Base-by-base conservation (phyloP, 2,329 filamentous ascomycete species). In the Cladosporium oxysporum region DNA sequence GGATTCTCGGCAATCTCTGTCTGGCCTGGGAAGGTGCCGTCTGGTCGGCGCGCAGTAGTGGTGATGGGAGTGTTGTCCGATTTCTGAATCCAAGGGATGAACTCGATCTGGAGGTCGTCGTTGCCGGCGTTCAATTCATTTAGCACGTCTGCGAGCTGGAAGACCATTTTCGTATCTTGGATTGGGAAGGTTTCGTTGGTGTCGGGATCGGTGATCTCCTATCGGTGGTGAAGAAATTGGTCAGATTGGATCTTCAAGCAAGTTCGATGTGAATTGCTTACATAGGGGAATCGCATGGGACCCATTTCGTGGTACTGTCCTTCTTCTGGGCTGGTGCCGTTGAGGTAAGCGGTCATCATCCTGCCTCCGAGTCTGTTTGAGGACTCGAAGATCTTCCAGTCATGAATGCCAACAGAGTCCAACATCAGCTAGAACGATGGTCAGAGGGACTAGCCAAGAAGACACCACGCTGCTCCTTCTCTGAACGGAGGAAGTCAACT, bases 331-430 rank as follows among this genome's bases (percentile, higher is more conserved):
- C 49, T 53, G 5, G 83, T 84, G 6, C 83, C 84, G 2, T 82
- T 81, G 1, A 90, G 80, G 61, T 89, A 90, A 62, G 82, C 82
- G 1, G 87, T 90, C 64, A 84, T 84, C 0, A 90, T 83, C n/a
- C 88, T 83, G 4, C 88, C 87, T n/a, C 88, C 88, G 14, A 90
- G 79, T 11, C 87, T 80, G 37, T 85, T 75, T 10, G 82, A 83
- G 0, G 85, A 84, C 73, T 90, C 88, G 23, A 87, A 80, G 64
- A 90, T 87, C 58, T 83, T 81, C 76, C 87, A 81, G 72, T 89
- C 85, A 37, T 81, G 80, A 55, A 89, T 79, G 5, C 87, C 87
- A 2, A 84, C 72, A 77, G 82, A 78, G 76, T 83, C 78, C 0
- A 84, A 75, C 1, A 81, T 71, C 18, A 74, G 69, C 66, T 53